These are phyloP conservation scores for Sugiyamaella xylanicola DNA, from an alignment of 1,139 yeast genomes.

Conservation along the genomic window DNA sequence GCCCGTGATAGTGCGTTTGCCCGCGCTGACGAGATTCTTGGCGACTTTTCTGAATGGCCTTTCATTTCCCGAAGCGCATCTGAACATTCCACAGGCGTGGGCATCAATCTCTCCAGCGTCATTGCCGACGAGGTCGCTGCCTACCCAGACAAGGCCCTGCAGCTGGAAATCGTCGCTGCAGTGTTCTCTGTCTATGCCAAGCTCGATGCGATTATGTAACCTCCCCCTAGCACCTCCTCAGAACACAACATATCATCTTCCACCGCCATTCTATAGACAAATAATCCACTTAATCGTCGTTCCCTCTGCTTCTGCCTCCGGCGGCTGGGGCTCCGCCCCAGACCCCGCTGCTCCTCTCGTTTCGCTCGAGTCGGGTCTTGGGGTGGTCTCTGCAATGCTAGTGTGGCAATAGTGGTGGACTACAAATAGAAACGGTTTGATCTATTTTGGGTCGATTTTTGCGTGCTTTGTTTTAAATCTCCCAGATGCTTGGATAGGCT, in stretches of 20 bases:
- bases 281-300: conserved; percentile 6
- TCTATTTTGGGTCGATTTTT: no score
- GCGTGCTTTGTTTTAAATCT: no score
- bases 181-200: conserved; percentile 50
- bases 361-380: no score
- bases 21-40: conserved; percentile 86
- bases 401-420: no score
- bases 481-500: no score
- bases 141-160: conserved; percentile 62
- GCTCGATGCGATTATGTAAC: conserved; percentile 41
- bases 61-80: conserved; percentile 60
- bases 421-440: no score
- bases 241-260: not conserved
- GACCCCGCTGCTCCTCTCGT: not conserved
- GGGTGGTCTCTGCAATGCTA: no score
- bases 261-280: conserved; percentile 7
- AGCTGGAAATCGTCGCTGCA: conserved; percentile 88
- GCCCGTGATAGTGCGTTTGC: conserved; percentile 91
- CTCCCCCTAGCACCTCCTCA: not conserved
- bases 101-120: conserved; percentile 72
- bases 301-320: not conserved
- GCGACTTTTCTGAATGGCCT: conserved; percentile 86
- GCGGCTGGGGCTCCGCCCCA: not conserved
- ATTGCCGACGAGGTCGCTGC: conserved; percentile 65
- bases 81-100: conserved; percentile 59